phyloP scores from a whole-genome alignment of 805 yeast genomes.

The Wickerhamomyces chambardii region DNA sequence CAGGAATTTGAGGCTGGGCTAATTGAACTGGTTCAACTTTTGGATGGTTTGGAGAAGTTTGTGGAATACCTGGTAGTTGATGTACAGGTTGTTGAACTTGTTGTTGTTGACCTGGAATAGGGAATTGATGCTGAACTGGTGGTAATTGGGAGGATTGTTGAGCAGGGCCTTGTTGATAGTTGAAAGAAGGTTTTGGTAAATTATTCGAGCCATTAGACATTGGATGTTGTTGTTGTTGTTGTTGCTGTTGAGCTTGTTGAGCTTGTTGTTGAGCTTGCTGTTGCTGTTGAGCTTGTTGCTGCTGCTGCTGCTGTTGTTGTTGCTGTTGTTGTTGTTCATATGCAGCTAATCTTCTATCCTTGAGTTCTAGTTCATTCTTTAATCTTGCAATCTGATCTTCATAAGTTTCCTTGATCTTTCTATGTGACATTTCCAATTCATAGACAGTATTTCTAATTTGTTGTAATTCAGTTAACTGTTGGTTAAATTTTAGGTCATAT shows the following conservation, averaged over 20 bases:
- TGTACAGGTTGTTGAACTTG: constrained; percentile 14
- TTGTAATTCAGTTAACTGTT: constrained; percentile 89
- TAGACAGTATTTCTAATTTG: constrained; percentile 90
- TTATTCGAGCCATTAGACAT: constrained; percentile 14
- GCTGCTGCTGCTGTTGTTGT: constrained; percentile 25
- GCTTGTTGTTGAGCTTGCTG: constrained; percentile 34
- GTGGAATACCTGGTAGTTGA: constrained; percentile 9
- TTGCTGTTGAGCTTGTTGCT: constrained; percentile 22
- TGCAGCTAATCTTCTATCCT: constrained; percentile 50
- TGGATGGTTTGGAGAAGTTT: constrained; percentile 18
- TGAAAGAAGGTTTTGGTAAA: constrained; percentile 15
- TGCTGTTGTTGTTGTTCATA: constrained; percentile 35
- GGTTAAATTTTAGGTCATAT: constrained; percentile 80
- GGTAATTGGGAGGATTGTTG: constrained; percentile 24
- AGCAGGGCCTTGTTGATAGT: constrained; percentile 11
- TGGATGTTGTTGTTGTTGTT: constrained; percentile 16
- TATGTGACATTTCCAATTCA: constrained; percentile 89
- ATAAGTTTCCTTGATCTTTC: constrained; percentile 91
- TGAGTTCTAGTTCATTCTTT: constrained; percentile 76
- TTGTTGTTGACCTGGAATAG: constrained; percentile 17
- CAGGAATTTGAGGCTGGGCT: constrained; percentile 1
- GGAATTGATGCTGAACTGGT: constrained; percentile 20
- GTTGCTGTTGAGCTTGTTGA: constrained; percentile 22
- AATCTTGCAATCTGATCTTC: constrained; percentile 86
- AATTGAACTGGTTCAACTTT: constrained; percentile 5